phyloP scores from a whole-genome alignment of 2,329 filamentous ascomycete species.

The Plenodomus lindquistii region DNA sequence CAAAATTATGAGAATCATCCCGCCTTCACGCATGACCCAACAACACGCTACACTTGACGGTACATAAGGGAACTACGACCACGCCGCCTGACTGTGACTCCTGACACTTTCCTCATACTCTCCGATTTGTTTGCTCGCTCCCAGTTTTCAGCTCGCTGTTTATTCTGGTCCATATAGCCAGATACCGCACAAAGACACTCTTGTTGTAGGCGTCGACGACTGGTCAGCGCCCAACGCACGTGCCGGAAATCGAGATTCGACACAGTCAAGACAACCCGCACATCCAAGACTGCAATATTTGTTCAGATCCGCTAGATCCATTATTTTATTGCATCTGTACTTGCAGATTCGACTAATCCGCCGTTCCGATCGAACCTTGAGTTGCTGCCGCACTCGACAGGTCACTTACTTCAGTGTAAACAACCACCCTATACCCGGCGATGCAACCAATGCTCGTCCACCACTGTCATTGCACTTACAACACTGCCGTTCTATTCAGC shows the following conservation, averaged over 20 bases:
- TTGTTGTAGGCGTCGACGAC: constrained; percentile 20
- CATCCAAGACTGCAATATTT: constrained; percentile 13
- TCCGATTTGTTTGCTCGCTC: background rate
- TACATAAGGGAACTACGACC: constrained; percentile 36
- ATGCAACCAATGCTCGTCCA: constrained; percentile 47
- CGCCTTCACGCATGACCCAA: constrained; percentile 45
- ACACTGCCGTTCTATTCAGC: constrained; percentile 47
- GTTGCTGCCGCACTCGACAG: constrained; percentile 1
- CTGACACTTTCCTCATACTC: background rate
- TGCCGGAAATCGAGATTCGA: constrained; percentile 13
- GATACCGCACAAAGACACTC: constrained; percentile 21
- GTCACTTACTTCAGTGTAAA: constrained; percentile 18
- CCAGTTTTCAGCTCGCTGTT: background rate
- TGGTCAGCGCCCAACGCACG: constrained; percentile 31
- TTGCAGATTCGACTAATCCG: constrained; percentile 25
- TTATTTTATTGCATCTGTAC: constrained; percentile 16
- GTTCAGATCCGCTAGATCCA: constrained; percentile 13
- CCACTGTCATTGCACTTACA: constrained; percentile 45
- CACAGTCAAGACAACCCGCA: constrained; percentile 12
- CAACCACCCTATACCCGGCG: constrained; percentile 12
- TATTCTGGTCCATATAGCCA: background rate
- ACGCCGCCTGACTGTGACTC: constrained; percentile 15
- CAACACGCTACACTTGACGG: constrained; percentile 23
- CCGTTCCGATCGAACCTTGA: background rate
- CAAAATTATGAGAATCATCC: constrained; percentile 36